Evolutionary conservation across 768 basidiomycete genomes (phyloP).

Genomic region (Leccinum arenicola): DNA sequence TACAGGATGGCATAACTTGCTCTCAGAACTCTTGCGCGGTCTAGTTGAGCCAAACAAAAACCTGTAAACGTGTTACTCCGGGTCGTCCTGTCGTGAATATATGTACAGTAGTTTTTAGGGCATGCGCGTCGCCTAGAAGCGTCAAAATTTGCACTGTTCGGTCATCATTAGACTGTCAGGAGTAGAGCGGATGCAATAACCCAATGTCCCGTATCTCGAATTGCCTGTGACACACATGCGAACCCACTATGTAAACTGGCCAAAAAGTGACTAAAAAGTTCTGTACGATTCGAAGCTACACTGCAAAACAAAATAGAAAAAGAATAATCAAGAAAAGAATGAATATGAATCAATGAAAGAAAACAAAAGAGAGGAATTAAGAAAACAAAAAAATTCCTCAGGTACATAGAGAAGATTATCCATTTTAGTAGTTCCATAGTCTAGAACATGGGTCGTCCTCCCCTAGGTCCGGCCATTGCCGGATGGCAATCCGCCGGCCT

Average conservation of each 20-base stretch:
- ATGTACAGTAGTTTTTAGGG: background rate
- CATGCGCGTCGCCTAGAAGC: background rate
- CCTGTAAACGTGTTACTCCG: background rate
- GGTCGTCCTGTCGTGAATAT: background rate
- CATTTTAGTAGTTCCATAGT: slow-evolving; percentile 26
- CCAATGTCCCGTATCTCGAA: slow-evolving; percentile 1
- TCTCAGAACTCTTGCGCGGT: background rate
- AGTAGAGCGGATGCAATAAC: background rate
- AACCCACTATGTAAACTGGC: slow-evolving; percentile 6
- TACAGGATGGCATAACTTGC: background rate
- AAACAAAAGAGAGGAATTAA: background rate
- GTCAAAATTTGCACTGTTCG: background rate
- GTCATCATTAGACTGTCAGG: background rate
- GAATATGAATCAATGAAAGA: background rate
- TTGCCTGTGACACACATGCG: slow-evolving; percentile 5
- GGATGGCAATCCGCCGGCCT: slow-evolving; percentile 8
- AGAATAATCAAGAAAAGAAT: slow-evolving; percentile 25
- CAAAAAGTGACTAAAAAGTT: slow-evolving; percentile 22
- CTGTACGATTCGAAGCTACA: slow-evolving; percentile 17
- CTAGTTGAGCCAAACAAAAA: background rate
- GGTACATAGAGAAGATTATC: slow-evolving; percentile 28
- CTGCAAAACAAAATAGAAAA: slow-evolving; percentile 33
- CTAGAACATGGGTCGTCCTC: slow-evolving; percentile 8
- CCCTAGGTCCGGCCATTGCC: slow-evolving; percentile 1
- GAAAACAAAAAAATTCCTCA: slow-evolving; percentile 11